Percentiles rank a stretch among this genome's conserved stretches.
Evolutionary conservation across 148 eudicot species (phyloP).

Genomic region (Amaranthus hypochondriacus): DNA sequence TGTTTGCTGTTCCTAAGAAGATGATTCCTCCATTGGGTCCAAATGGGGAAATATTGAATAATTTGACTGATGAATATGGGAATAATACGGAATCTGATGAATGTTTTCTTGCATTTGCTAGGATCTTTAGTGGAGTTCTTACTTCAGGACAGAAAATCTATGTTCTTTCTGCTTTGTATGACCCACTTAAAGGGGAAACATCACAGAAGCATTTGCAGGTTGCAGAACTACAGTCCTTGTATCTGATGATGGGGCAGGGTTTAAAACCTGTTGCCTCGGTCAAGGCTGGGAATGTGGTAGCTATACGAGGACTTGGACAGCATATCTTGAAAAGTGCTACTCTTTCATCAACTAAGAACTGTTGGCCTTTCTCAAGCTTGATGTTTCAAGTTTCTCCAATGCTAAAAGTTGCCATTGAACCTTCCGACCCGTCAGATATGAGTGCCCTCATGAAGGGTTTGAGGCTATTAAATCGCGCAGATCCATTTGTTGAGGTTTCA

Average conservation of each 20-base stretch:
- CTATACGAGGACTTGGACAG: constrained; percentile 90
- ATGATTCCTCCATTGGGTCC: constrained; percentile 61
- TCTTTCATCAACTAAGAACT: constrained; percentile 73
- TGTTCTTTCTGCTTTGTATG: constrained; percentile 87
- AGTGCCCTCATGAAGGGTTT: constrained; percentile 88
- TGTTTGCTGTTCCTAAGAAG: constrained; percentile 82
- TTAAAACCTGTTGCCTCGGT: constrained; percentile 57
- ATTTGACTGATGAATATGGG: constrained; percentile 43
- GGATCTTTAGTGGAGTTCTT: constrained; percentile 85
- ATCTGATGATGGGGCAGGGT: constrained; percentile 96
- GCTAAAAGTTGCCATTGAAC: constrained; percentile 91
- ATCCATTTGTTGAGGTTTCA: constrained; percentile 92
- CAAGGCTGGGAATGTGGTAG: constrained; percentile 82
- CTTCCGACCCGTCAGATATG: constrained; percentile 92
- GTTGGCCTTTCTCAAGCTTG: constrained; percentile 97
- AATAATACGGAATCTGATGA: constrained; percentile 60
- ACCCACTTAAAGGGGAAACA: constrained; percentile 67
- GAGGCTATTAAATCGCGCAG: constrained; percentile 79
- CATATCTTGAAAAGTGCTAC: constrained; percentile 91
- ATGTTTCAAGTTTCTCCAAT: constrained; percentile 89
- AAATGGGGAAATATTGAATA: constrained; percentile 45
- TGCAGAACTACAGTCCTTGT: constrained; percentile 70
- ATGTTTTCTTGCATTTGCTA: constrained; percentile 95
- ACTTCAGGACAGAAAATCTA: constrained; percentile 55
- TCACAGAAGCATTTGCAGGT: constrained; percentile 80